phyloP scores from a whole-genome alignment of 805 yeast species.

The Crinitomyces ghanaensis region DNA sequence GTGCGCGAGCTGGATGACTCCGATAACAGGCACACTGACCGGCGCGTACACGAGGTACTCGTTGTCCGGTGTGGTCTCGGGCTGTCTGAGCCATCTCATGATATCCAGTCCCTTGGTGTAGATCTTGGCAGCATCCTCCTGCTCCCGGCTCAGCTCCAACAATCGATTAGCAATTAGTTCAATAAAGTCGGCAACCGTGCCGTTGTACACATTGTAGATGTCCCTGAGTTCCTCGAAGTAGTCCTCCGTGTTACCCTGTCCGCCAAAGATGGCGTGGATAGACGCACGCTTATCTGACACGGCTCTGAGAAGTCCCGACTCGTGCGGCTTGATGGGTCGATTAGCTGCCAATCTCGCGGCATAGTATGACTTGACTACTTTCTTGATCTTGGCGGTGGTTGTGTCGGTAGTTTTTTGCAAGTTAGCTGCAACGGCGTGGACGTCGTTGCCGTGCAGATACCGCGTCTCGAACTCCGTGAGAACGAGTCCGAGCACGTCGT shows the following conservation, averaged over 20 bases:
- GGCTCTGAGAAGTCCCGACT: conserved; percentile 54
- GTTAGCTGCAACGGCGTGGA: conserved; percentile 76
- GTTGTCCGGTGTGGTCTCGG: conserved; percentile 78
- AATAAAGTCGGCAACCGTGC: conserved; percentile 62
- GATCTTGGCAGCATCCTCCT: conserved; percentile 71
- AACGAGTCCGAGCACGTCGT: conserved; percentile 57
- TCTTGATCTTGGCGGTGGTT: conserved; percentile 56
- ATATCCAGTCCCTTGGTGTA: conserved; percentile 91
- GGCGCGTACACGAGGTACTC: conserved; percentile 87
- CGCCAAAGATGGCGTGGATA: conserved; percentile 86
- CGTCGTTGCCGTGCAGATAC: conserved; percentile 64
- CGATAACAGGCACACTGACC: conserved; percentile 92
- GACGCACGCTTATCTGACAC: conserved; percentile 46
- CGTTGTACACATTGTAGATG: conserved; percentile 63
- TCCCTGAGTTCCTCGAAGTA: conserved; percentile 94
- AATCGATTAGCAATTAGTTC: conserved; percentile 57
- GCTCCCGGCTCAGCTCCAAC: conserved; percentile 53
- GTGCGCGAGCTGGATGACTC: conserved; percentile 90
- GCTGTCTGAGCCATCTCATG: conserved; percentile 73
- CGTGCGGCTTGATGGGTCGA: conserved; percentile 38
- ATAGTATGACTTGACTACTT: conserved; percentile 70
- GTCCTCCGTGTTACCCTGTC: conserved; percentile 98
- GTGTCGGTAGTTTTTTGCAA: conserved; percentile 46
- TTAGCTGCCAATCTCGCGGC: conserved; percentile 41
- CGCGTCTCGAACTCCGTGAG: conserved; percentile 76